Evolutionary conservation across 768 basidiomycete genomes (phyloP).

Genomic region (Dacryopinax spathularia): DNA sequence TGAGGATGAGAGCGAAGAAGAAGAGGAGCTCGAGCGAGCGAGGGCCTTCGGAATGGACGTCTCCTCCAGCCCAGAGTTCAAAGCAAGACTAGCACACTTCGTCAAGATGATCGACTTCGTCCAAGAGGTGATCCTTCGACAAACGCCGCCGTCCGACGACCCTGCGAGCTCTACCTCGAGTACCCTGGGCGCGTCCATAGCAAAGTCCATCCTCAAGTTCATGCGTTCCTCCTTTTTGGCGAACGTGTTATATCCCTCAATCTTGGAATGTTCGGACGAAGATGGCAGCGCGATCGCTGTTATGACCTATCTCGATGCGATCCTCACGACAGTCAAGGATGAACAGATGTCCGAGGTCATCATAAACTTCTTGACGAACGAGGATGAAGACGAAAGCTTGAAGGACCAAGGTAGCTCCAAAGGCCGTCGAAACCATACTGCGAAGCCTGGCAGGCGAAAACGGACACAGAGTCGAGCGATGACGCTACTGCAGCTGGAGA

Average conservation of each 20-base stretch:
- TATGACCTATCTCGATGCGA: conserved; percentile 85
- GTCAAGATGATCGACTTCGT: conserved; percentile 82
- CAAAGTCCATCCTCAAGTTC: conserved; percentile 68
- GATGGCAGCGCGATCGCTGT: conserved; percentile 97
- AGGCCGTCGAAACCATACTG: not conserved
- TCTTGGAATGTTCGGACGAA: conserved; percentile 78
- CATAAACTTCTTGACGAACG: conserved; percentile 66
- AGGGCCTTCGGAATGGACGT: conserved; percentile 59
- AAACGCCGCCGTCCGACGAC: conserved; percentile 8
- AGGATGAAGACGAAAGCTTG: conserved; percentile 58
- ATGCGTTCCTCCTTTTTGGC: conserved; percentile 78
- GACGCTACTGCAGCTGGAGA: conserved; percentile 76
- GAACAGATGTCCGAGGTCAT: conserved; percentile 57
- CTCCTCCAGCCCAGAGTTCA: conserved; percentile 61
- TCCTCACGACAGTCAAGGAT: conserved; percentile 58
- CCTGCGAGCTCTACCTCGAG: conserved; percentile 26
- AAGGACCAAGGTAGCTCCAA: conserved; percentile 32
- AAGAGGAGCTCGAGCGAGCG: conserved; percentile 35
- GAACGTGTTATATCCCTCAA: conserved; percentile 83
- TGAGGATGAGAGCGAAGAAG: conserved; percentile 35
- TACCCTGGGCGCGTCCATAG: conserved; percentile 64
- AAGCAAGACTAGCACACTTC: conserved; percentile 69
- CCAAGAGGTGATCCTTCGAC: conserved; percentile 67
- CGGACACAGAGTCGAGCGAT: conserved; percentile 67
- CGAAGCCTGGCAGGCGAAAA: conserved; percentile 5